phyloP scores from a whole-genome alignment of 2,329 filamentous ascomycete genomes.

The Chaetothyriales sp. region DNA sequence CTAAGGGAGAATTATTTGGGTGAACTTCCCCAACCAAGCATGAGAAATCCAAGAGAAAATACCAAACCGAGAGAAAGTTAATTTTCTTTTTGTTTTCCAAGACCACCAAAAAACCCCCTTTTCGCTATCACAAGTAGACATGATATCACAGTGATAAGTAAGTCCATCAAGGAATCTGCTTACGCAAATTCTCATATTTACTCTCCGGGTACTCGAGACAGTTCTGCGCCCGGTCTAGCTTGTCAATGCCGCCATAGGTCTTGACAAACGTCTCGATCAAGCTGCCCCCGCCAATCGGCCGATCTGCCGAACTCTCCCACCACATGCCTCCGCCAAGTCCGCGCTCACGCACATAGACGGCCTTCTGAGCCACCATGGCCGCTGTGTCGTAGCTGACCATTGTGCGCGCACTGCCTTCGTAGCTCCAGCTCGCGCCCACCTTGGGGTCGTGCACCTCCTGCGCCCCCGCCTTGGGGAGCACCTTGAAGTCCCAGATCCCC shows the following conservation, averaged over 20 bases:
- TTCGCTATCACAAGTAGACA: no score
- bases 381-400: slow-evolving; percentile 72
- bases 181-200: slow-evolving; percentile 40
- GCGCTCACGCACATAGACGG: slow-evolving; percentile 51
- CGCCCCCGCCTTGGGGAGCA: slow-evolving; percentile 55
- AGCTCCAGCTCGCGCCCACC: slow-evolving; percentile 63
- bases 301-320: slow-evolving; percentile 82
- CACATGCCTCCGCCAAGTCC: slow-evolving; percentile 86
- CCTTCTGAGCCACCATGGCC: slow-evolving; percentile 54
- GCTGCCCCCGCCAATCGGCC: slow-evolving; percentile 43
- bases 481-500: slow-evolving; percentile 82
- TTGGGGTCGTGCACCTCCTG: slow-evolving; percentile 49
- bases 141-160: no score
- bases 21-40: no score
- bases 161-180: slow-evolving; percentile 24
- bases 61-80: no score
- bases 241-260: slow-evolving; percentile 21
- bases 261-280: slow-evolving; percentile 47
- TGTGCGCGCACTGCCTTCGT: slow-evolving; percentile 46
- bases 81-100: no score
- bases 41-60: no score
- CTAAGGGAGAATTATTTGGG: no score
- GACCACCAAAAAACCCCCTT: no score
- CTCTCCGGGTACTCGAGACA: slow-evolving; percentile 38
- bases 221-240: slow-evolving; percentile 36